A percentile compares a stretch with the other conserved stretches of the same genome.
These are phyloP conservation scores for Fragilariopsis cylindrus DNA, from an alignment of 108 stramenopile species.

Conservation along the genomic window DNA sequence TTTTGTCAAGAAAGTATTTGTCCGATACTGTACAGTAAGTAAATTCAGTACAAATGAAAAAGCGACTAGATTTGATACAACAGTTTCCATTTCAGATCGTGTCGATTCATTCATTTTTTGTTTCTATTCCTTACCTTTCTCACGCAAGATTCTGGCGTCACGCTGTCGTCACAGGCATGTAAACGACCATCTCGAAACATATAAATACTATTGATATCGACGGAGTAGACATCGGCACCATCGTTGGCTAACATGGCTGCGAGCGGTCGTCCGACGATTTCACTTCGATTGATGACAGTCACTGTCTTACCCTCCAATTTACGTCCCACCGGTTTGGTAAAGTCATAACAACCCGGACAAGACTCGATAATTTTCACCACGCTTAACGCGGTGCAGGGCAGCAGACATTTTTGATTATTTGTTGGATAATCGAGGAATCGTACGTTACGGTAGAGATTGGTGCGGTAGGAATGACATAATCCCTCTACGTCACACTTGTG, in stretches of 20 bases:
- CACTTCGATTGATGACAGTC: conserved; percentile 92
- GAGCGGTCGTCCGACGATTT: conserved; percentile 96
- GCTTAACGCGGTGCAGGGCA: conserved; percentile 94
- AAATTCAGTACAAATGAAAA: too few relatives aligned
- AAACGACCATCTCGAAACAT: conserved; percentile 70
- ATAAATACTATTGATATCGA: conserved; percentile 94
- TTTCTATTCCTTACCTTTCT: conserved; percentile 53
- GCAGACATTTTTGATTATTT: conserved; percentile 84
- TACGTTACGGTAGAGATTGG: conserved; percentile 93
- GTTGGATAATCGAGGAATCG: conserved; percentile 77
- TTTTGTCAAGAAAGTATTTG: too few relatives aligned
- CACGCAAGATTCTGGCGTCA: conserved; percentile 88
- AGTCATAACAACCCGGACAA: conserved; percentile 68
- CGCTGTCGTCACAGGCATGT: conserved; percentile 53
- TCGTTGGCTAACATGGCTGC: conserved; percentile 98
- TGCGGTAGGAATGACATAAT: conserved; percentile 90
- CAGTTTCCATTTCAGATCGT: not conserved
- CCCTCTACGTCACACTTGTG: conserved; percentile 96
- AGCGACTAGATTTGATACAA: too few relatives aligned
- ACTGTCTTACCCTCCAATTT: conserved; percentile 85
- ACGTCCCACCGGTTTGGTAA: conserved; percentile 56
- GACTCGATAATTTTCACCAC: conserved; percentile 93
- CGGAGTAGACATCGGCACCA: conserved; percentile 93
- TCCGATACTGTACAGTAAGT: too few relatives aligned
- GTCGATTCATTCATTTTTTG: conserved; percentile 2